phyloP scores from a whole-genome alignment of 805 yeast species.

The Starmerella khaoyaiensis region DNA sequence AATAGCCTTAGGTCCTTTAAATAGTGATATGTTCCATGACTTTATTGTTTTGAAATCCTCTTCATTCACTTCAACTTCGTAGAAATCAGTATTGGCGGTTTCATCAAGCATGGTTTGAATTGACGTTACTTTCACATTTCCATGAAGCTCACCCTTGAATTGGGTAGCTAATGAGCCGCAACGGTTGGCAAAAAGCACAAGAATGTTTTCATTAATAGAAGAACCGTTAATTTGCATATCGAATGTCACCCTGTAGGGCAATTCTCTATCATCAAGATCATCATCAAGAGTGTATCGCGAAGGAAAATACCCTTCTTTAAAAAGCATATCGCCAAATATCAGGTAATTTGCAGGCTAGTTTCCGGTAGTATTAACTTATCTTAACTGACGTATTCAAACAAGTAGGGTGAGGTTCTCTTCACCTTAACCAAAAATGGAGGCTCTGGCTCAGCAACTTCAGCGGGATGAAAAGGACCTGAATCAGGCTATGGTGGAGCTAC shows the following conservation, averaged over 20 bases:
- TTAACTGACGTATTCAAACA: not conserved
- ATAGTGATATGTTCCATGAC: slow-evolving; percentile 1
- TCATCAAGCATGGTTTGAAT: not conserved
- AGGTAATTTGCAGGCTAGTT: too few relatives aligned
- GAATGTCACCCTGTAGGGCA: slow-evolving; percentile 1
- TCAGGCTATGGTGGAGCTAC: slow-evolving; percentile 58
- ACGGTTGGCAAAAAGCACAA: slow-evolving; percentile 14
- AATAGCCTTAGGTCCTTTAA: slow-evolving; percentile 3
- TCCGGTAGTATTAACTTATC: too few relatives aligned
- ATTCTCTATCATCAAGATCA: slow-evolving; percentile 25
- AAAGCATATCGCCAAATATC: slow-evolving; percentile 17
- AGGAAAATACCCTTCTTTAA: slow-evolving; percentile 33
- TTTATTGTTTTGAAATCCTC: slow-evolving; percentile 2
- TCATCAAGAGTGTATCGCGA: slow-evolving; percentile 43
- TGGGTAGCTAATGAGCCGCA: slow-evolving; percentile 2
- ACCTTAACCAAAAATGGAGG: slow-evolving; percentile 13
- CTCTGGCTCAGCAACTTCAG: slow-evolving; percentile 17
- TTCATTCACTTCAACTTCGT: slow-evolving; percentile 10
- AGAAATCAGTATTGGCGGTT: slow-evolving; percentile 2
- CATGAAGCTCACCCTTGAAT: slow-evolving; percentile 3
- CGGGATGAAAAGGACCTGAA: slow-evolving; percentile 25
- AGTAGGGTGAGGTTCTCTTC: not conserved
- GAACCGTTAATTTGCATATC: not conserved
- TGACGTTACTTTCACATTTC: not conserved
- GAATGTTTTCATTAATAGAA: not conserved